phyloP scores from a whole-genome alignment of 2,329 filamentous ascomycete genomes.

The Aspergillus fumigatiaffinis region DNA sequence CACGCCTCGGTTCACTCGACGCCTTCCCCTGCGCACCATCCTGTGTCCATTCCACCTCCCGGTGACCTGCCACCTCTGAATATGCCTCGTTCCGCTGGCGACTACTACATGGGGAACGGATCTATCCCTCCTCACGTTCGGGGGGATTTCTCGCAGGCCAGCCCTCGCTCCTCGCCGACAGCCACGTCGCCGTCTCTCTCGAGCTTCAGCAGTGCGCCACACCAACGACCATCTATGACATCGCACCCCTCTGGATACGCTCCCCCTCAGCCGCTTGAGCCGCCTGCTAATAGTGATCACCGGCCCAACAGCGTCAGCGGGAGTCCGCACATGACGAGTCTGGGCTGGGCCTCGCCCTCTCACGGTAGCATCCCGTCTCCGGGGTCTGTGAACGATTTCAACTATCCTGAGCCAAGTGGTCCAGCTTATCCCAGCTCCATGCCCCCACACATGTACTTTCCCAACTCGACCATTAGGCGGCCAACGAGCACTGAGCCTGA shows the following conservation, averaged over 20 bases:
- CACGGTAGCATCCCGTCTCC: slow-evolving; percentile 71
- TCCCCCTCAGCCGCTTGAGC: slow-evolving; percentile 80
- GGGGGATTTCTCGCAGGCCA: slow-evolving; percentile 66
- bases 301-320: slow-evolving; percentile 70
- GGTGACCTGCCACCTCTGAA: slow-evolving; percentile 68
- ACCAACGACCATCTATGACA: slow-evolving; percentile 60
- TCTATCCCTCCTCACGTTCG: slow-evolving; percentile 80
- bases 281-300: slow-evolving; percentile 72
- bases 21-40: slow-evolving; percentile 76
- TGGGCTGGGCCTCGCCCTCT: slow-evolving; percentile 83
- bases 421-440: slow-evolving; percentile 45
- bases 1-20: slow-evolving; percentile 55
- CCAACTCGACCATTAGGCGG: slow-evolving; percentile 63
- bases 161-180: slow-evolving; percentile 61
- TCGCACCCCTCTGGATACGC: slow-evolving; percentile 81
- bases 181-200: slow-evolving; percentile 62
- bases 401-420: slow-evolving; percentile 70
- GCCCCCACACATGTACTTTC: slow-evolving; percentile 67
- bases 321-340: slow-evolving; percentile 77
- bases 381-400: slow-evolving; percentile 67
- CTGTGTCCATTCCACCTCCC: slow-evolving; percentile 70
- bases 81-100: slow-evolving; percentile 64
- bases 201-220: slow-evolving; percentile 51
- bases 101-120: slow-evolving; percentile 76
- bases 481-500: slow-evolving; percentile 72